These are phyloP conservation scores for Haberlea rhodopensis DNA, from an alignment of 257 asterid genomes.

Conservation along the genomic window DNA sequence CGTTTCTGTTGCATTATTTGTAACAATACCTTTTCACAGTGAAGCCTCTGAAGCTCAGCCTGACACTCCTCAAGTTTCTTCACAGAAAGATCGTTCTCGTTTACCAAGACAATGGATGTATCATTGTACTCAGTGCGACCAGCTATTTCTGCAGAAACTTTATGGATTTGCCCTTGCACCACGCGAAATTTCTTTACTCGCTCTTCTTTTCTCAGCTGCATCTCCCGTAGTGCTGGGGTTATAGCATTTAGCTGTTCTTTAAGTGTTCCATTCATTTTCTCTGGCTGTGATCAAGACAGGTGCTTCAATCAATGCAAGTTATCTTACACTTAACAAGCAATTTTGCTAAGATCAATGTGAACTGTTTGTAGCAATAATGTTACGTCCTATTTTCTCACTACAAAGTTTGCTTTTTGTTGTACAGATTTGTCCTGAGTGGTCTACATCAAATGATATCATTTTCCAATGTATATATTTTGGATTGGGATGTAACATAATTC, in stretches of 20 bases:
- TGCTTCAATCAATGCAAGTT: constrained; percentile 22
- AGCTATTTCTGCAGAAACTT: constrained; percentile 80
- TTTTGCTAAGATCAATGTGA: constrained; percentile 14
- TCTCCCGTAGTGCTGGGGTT: constrained; percentile 80
- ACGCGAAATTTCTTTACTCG: constrained; percentile 75
- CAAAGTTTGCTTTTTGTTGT: not conserved
- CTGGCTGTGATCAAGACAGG: constrained; percentile 60
- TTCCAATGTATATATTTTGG: constrained; percentile 1
- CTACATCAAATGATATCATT: not conserved
- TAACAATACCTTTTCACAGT: constrained; percentile 67
- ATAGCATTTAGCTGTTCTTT: constrained; percentile 81
- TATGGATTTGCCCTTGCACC: constrained; percentile 77
- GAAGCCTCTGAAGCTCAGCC: constrained; percentile 87
- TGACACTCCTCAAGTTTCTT: constrained; percentile 85
- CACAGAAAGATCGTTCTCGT: constrained; percentile 74
- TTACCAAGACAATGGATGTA: constrained; percentile 47
- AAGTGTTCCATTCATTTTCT: constrained; percentile 85
- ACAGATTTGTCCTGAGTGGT: not conserved
- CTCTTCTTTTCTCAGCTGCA: constrained; percentile 81
- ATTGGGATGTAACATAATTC: constrained; percentile 2
- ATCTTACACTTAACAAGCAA: constrained; percentile 8
- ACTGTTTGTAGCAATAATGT: not conserved
- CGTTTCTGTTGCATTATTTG: constrained; percentile 4
- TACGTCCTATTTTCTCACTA: constrained; percentile 2
- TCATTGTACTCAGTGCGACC: constrained; percentile 73